Conservation (phyloP, 169 alveolate genomes). For the Plasmodium reichenowi region DNA sequence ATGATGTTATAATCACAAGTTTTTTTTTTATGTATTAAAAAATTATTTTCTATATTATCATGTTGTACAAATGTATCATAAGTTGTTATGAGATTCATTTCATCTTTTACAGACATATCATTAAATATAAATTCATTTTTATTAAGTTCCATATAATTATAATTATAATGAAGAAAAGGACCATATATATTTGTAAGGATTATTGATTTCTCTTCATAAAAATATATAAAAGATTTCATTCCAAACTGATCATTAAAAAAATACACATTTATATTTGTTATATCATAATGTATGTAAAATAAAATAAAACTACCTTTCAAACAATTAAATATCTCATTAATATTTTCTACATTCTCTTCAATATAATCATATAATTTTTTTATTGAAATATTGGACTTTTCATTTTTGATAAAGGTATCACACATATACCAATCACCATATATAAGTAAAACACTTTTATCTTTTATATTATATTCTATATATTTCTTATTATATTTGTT, state of each 20-base stretch:
- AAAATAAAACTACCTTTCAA: slow-evolving; percentile 66
- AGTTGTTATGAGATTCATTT: slow-evolving; percentile 14
- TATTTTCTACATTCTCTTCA: not conserved
- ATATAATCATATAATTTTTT: slow-evolving; percentile 26
- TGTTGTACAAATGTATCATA: not conserved
- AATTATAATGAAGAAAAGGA: slow-evolving; percentile 27
- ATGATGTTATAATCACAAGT: not conserved
- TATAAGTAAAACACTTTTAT: slow-evolving; percentile 20
- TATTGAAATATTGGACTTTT: not conserved
- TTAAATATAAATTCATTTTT: slow-evolving; percentile 15
- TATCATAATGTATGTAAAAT: slow-evolving; percentile 21
- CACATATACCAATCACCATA: slow-evolving; percentile 13
- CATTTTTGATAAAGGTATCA: too few relatives aligned
- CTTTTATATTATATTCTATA: slow-evolving; percentile 24
- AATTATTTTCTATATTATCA: not conserved
- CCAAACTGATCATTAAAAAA: slow-evolving; percentile 60
- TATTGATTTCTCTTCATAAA: slow-evolving; percentile 21
- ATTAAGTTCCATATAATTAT: slow-evolving; percentile 8
- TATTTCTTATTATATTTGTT: not conserved
- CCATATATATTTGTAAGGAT: slow-evolving; percentile 44
- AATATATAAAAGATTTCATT: slow-evolving; percentile 51
- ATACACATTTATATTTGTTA: slow-evolving; percentile 7
- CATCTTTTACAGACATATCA: slow-evolving; percentile 2
- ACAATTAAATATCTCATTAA: slow-evolving; percentile 2
- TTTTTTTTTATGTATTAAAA: not conserved